These are phyloP conservation scores for Leccinum broughii DNA, from an alignment of 768 basidiomycete genomes.

Conservation along the genomic window DNA sequence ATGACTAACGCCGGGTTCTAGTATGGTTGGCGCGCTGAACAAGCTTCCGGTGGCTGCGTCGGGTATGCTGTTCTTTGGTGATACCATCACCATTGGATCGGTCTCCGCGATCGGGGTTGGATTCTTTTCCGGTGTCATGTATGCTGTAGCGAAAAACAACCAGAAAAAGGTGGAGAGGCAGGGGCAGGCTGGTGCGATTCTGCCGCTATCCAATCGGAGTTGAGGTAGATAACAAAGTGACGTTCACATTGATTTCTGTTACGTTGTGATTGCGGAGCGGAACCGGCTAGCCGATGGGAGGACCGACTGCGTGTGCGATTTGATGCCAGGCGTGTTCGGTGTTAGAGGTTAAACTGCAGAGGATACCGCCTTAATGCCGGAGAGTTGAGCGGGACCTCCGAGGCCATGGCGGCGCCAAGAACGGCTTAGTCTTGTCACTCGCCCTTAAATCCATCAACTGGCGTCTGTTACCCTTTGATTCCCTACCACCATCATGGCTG, in stretches of 20 bases:
- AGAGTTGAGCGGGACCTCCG: background rate
- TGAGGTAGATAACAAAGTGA: constrained; percentile 6
- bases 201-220: constrained; percentile 64
- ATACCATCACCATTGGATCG: constrained; percentile 83
- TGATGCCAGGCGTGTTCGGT: background rate
- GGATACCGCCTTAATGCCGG: constrained; percentile 36
- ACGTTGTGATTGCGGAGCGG: background rate
- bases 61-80: constrained; percentile 98
- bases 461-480: constrained; percentile 13
- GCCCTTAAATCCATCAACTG: constrained; percentile 10
- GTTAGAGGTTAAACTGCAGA: background rate
- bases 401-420: constrained; percentile 2
- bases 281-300: background rate
- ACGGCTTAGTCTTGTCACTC: background rate
- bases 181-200: constrained; percentile 49
- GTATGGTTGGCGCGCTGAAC: constrained; percentile 97
- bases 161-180: constrained; percentile 76
- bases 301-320: background rate
- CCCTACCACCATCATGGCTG: constrained; percentile 28
- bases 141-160: constrained; percentile 93
- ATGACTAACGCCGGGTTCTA: constrained; percentile 31
- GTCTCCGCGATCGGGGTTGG: constrained; percentile 86
- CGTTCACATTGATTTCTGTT: background rate
- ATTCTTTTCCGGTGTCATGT: constrained; percentile 89
- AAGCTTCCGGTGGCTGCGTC: constrained; percentile 98